Base-by-base conservation (phyloP, 164 flowering plant genomes). In the Cinnamomum chago region DNA sequence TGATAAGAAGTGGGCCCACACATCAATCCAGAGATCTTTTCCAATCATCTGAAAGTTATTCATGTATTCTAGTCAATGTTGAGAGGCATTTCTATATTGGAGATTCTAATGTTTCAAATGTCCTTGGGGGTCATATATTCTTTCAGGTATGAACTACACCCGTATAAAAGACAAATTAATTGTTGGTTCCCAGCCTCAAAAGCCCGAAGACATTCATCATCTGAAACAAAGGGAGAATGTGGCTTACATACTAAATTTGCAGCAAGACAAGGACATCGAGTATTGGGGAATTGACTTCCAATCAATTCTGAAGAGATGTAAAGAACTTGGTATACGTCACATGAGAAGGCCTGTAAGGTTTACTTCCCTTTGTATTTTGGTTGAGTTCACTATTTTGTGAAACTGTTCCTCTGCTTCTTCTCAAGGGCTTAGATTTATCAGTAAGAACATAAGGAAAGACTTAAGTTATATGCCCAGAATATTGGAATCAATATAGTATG, bases 151-250 rank as follows among this genome's bases (percentile, higher is more conserved):
- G 98, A 94, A 91, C 78, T 95, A 93, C 76, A 88, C 93, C 24
- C 67, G 81, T 73, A 92, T 95, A 83, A 81, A 86, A 66, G 93
- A 89, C 71, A 76, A 83, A 70, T 76, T 93, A 83, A 92, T 93
- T 27, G 97, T 95, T 75, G 99, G 99, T 18, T 93, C 99, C 50
- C 98, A 95, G 75, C 99, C 97, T 73, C 99, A 95, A 84, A 93
- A 92, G 78, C 88, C 91, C 58, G 95, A 90, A 80, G 99, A 95
- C 73, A 84, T 95, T 62, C 89, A 89, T 82, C 94, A 93, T 80
- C 81, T 95, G 78, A 95, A 84, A 78, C 76, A 83, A 70, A 89
- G 85, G 76, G 85, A 86, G 81, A 82, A 89, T 81, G 98, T 93
- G 22, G 98, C 91, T 28, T 95, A 92, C 84, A 86, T 95, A 76